A percentile compares a stretch with the other conserved stretches of the same genome.
These are phyloP conservation scores for Pestalotiopsis sp. DNA, from an alignment of 2,329 filamentous ascomycete genomes.

Conservation along the genomic window DNA sequence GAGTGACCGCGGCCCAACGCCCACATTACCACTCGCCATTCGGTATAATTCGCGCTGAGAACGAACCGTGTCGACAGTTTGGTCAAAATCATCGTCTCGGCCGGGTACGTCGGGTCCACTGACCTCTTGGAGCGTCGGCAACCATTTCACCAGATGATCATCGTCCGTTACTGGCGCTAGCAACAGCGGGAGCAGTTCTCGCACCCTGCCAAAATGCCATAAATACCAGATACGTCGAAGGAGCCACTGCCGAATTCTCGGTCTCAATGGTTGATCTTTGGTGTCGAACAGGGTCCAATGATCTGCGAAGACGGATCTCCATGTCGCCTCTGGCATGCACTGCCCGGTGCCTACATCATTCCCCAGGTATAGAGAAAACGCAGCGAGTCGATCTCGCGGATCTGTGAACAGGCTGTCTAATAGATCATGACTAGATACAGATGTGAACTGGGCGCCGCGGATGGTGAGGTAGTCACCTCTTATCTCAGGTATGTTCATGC, in stretches of 20 bases:
- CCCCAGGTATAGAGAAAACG: not conserved
- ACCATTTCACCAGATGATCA: not conserved
- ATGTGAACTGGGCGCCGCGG: not conserved
- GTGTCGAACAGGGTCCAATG: too few species aligned
- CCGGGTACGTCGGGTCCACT: not conserved
- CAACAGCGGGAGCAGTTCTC: not conserved
- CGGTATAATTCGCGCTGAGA: not conserved
- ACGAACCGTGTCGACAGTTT: not conserved
- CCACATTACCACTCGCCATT: not conserved
- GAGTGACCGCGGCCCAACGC: not conserved
- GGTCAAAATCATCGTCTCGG: not conserved
- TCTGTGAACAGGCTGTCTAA: not conserved
- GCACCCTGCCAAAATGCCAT: not conserved
- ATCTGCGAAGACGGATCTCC: not conserved
- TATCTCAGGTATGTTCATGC: not conserved
- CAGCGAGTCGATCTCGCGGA: not conserved
- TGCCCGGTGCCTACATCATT: not conserved
- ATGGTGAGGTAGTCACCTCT: not conserved
- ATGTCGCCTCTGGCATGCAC: not conserved
- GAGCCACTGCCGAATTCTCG: not conserved
- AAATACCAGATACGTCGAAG: not conserved
- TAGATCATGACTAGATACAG: not conserved
- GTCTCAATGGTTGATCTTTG: too few species aligned
- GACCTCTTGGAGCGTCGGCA: not conserved
- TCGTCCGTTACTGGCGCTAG: not conserved